phyloP scores from a whole-genome alignment of 2,329 filamentous ascomycete genomes.

The Fusarium albosuccineum region DNA sequence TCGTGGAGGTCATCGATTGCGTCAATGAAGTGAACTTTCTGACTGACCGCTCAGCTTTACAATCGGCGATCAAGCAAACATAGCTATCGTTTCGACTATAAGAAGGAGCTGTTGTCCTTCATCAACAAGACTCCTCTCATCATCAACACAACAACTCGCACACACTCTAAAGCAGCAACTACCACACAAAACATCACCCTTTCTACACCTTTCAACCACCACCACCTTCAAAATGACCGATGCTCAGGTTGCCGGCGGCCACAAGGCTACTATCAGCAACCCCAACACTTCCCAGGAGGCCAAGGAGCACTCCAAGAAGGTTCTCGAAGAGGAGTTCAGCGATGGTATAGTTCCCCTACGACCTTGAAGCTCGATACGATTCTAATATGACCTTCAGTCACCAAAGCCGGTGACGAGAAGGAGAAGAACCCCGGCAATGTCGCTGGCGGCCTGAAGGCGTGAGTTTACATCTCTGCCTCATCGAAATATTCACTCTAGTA shows the following conservation, averaged over 20 bases:
- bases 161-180: neutral
- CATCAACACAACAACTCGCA: conserved; percentile 6
- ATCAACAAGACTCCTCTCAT: neutral
- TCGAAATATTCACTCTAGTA: too few species aligned
- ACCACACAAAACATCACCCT: conserved; percentile 1
- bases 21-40: conserved; percentile 31
- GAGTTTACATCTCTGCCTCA: conserved; percentile 38
- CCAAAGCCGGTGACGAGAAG: conserved; percentile 50
- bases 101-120: conserved; percentile 19
- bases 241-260: conserved; percentile 66
- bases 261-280: conserved; percentile 71
- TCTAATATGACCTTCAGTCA: conserved; percentile 36
- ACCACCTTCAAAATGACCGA: conserved; percentile 59
- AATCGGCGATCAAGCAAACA: conserved; percentile 11
- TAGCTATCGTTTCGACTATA: conserved; percentile 20
- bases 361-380: neutral
- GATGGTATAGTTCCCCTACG: conserved; percentile 43
- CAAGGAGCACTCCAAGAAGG: conserved; percentile 66
- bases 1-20: conserved; percentile 32
- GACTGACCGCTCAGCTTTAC: neutral
- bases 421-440: conserved; percentile 69
- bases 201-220: neutral
- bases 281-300: conserved; percentile 67
- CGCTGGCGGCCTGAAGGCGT: conserved; percentile 65
- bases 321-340: conserved; percentile 65